Base-by-base conservation (phyloP, 2,329 filamentous ascomycete genomes). In the Sporothrix curviconia region DNA sequence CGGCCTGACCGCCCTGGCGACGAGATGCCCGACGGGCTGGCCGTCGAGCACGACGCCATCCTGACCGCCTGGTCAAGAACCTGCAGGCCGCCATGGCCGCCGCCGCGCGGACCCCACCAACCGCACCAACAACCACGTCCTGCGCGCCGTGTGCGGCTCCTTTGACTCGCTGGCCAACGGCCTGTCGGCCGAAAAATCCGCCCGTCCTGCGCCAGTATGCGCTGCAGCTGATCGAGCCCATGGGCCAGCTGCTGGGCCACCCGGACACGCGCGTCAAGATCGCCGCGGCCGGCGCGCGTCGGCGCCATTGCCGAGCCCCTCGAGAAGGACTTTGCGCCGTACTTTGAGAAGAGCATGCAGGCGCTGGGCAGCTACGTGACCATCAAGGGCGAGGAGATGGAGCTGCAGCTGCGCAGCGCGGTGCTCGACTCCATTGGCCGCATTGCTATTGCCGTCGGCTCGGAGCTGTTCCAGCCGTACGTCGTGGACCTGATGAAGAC, bases 351-450 rank as follows among this genome's bases (percentile, higher is more conserved):
- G 62, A 92, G 90, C 28, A 96, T 99, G 90, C 81, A 88, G 62
- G 84, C 88, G n/a, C 83, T 97, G 58, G 90, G 89, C 56, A 82
- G 83, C 55, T 96, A 90, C 66, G 87, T 94, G 63, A 80, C 82
- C 56, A 86, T 95, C 72, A 96, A 96, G 77, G 89, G 92, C 55
- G 89, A 83, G 59, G 89, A 95, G 64, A 91, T 95, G 53, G 90
- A 96, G 69, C 83, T 97, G 55, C 87, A 95, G 63, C 83, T 97
- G 34, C 86, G 94, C 65, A 91, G 90, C 64, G 89, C 90, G 58
- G 90, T 95, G 39, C 91, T 90, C 65, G 94, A 99, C 75, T 86
- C 92, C 24, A 88, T 99, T 78, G 92, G 92, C 59, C 91, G 92
- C 71, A 95, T 97, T 68, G 92, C 94, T 42, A 78, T 86, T 58